phyloP scores from a whole-genome alignment of 1,139 yeast species.

The Sugiyamaella grinbergsii region DNA sequence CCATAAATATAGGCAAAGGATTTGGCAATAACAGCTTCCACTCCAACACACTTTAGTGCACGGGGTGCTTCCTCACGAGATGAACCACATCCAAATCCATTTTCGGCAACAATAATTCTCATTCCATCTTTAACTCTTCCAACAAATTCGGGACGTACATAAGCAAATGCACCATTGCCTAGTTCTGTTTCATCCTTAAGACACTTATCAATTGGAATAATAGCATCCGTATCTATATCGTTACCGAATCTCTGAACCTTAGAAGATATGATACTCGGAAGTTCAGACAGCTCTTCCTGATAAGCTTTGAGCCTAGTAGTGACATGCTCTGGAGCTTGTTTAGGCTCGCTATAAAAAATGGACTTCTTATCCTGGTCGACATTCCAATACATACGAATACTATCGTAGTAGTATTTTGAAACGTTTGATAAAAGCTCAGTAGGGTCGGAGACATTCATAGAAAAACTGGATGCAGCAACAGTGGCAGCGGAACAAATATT shows the following conservation, averaged over 20 bases:
- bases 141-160: slow-evolving; percentile 25
- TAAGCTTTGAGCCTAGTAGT: slow-evolving; percentile 19
- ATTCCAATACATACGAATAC: slow-evolving; percentile 22
- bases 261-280: slow-evolving; percentile 20
- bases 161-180: slow-evolving; percentile 25
- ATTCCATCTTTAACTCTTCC: slow-evolving; percentile 19
- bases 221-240: slow-evolving; percentile 27
- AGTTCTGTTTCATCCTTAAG: slow-evolving; percentile 18
- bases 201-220: slow-evolving; percentile 24
- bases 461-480: slow-evolving; percentile 26
- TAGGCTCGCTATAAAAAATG: slow-evolving; percentile 20
- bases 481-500: slow-evolving; percentile 25
- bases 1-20: slow-evolving; percentile 26
- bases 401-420: slow-evolving; percentile 19
- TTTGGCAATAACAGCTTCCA: slow-evolving; percentile 25
- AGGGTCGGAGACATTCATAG: slow-evolving; percentile 25
- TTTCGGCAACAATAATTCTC: slow-evolving; percentile 23
- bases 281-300: slow-evolving; percentile 18
- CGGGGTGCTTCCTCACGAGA: slow-evolving; percentile 25
- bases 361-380: slow-evolving; percentile 19
- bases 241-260: slow-evolving; percentile 24
- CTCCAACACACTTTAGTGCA: slow-evolving; percentile 22
- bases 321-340: slow-evolving; percentile 6
- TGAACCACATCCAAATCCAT: slow-evolving; percentile 26
- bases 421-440: slow-evolving; percentile 16